Evolutionary conservation across 768 basidiomycete species (phyloP), one percentile per base, ranked within the genome.

Genomic region (Dictyophora rubrovolvata): DNA sequence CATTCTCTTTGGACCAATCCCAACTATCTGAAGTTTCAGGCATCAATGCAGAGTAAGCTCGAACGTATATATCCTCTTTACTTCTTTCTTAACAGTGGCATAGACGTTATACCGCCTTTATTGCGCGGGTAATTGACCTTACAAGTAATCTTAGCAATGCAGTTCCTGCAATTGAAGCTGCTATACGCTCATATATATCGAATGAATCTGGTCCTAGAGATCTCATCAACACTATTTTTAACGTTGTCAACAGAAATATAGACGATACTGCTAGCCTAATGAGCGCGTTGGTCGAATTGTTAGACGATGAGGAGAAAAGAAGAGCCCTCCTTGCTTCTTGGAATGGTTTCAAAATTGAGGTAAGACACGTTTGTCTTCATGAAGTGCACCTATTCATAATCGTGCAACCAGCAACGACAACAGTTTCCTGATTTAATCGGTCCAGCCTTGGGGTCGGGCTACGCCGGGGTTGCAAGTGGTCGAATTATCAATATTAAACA

Each of bases 221-320:
- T 69, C 76, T 97, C 62, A 85, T 97, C 54, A 85, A 85, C 46
- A 94, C 89, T 0, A 75, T 94, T n/a, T 95, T 85, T 85, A 89
- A 85, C 67, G 77, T 87, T 36, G 71, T 88, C 11, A 84, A 86
- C 57, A 70, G 76, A 16, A 74, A 83, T 61, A 69, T 87, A 20
- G 92, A 96, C 54, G 77, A 82, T 33, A 88, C 90, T 0, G 85
- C 84, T 0, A 83, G 86, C 61, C 79, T 89, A 35, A 75, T 92
- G 48, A 87, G 85, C 60, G 74, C 79, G 1, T 75, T 89, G 35
- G 82, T 93, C 5, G 91, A 91, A 63, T 70, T 91, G 5, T 67
- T 95, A 8, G 88, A 89, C 1, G 89, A 90, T 37, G 84, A 85
- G 52, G 90, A 93, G 20, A 94, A 96, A 79, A 86, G 86, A 59